Evolutionary conservation across 139 green algal species (phyloP), one percentile per base, ranked within the genome.

Genomic region (Closterium sp.): DNA sequence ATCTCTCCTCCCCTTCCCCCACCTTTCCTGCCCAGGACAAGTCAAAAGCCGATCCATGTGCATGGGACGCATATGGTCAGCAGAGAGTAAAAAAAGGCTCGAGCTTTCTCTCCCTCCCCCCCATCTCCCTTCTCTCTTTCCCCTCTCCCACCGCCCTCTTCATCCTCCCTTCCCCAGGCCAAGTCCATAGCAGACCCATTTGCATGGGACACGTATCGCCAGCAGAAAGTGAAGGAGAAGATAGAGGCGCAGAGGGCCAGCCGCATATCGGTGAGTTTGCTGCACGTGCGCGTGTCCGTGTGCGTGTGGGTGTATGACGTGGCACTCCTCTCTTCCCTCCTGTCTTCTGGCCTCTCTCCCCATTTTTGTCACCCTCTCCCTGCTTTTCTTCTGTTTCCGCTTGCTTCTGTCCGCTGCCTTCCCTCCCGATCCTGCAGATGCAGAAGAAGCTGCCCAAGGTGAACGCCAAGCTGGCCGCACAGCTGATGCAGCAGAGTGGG

Each of bases 131-230:
- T 25, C 43, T 6, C 43, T 69, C 3, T 16, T 25, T 69, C 23
- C 10, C 23, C 43, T 69, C 43, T 25, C 21, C 43, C 43, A 12
- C 43, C 23, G 16, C 43, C 3, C 23, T 69, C 43, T 16, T n/a
- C n/a, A n/a, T n/a, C n/a, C n/a, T n/a, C n/a, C n/a, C n/a, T 25
- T 16, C 43, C 55, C 23, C 90, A 98, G 92, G 97, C 96, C 12
- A 94, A 93, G 19, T 36, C 31, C 21, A 33, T 95, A 31, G 66
- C 94, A n/a, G 94, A 98, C 76, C 97, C 97, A 3, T 98, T 98
- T 91, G 97, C 96, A 1, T 98, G 98, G 94, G 98, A 99, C 34
- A 90, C 95, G 23, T 98, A 98, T 94, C 95, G 97, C 33, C 87
- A 96, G 90, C 95, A 98, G 94, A 95, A 96, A 23, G 93, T 99